Evolutionary conservation across 768 basidiomycete genomes (phyloP), one percentile per base, ranked within the genome.

Genomic region (Termitomyces sp.): DNA sequence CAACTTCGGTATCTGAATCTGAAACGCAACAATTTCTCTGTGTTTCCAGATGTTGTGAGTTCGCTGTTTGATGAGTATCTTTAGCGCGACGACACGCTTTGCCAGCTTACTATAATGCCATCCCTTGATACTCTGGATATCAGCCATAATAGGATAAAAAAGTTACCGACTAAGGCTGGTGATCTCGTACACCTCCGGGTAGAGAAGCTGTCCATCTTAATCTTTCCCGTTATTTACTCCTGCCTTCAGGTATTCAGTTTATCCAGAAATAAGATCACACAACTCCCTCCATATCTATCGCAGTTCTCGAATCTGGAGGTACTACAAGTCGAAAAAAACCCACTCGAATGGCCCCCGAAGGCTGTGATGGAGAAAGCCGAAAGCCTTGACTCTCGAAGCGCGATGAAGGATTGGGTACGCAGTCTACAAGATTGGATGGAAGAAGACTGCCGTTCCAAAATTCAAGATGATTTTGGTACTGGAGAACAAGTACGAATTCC

Each of bases 101-200:
- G 49, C 16, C 61, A 96, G 95, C 79, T 97, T 47, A 93, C 91
- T 48, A 75, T 84, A 18, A 86, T 98, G 76, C 85, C 88, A 3
- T 88, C 88, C 6, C 79, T 99, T 56, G 96, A 99, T 73, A 96
- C 95, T 59, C 77, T 99, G 63, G 97, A 99, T 71, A 82, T 99
- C 46, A 95, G 93, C 63, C 86, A 91, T 64, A 99, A 99, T 75
- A 92, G 88, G 73, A 84, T 99, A 65, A 87, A 82, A 69, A 76
- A 79, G 51, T 76, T 98, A 23, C 97, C 97, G 12, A 74, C 82
- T 4, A 80, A 86, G 61, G 90, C 95, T 18, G 95, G 95, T 6
- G 82, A 86, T 6, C 81, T 99, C 43, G 72, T 81, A 52, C 82
- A 88, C 59, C 85, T 99, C 61, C 82, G 85, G 63, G 93, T 91